Base-by-base conservation (phyloP, 352 stramenopile genomes). In the Globisporangium emineosum region DNA sequence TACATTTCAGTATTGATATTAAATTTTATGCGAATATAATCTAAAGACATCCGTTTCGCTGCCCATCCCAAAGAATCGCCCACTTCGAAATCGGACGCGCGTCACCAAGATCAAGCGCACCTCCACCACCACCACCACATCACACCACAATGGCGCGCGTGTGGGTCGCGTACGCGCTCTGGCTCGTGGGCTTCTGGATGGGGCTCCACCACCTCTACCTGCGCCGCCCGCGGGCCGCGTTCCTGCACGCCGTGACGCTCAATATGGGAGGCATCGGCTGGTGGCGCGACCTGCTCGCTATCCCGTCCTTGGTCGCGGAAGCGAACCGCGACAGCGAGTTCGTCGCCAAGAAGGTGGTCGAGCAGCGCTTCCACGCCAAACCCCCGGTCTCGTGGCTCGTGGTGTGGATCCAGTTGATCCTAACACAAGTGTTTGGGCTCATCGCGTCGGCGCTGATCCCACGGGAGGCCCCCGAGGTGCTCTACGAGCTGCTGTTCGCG, bases 161-260 rank as follows among this genome's bases (percentile, higher is more conserved):
- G 52, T 43, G 30, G 17, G 52, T 58, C 29, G 52, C 52, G 9
- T 73, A 70, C 43, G 17, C n/a, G 47, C 64, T 73, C 27, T 73
- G 67, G 67, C 37, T 73, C 40, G 53, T 70, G 2, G 67, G 67
- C 40, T 61, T 67, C 50, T 70, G 57, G 58, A 29, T 57, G 33
- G 67, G 67, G 5, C 67, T 73, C 15, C 67, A 70, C 32, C 54
- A 73, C 42, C 64, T 73, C 32, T 73, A 73, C 32, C 42, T 73
- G 21, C 30, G 61, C 19, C 67, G 64, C 17, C 59, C 67, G 5
- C 51, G 43, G 1, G 58, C 67, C 13, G 67, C 67, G 9, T 73
- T 73, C 32, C 57, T 73, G 19, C 62, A 37, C n/a, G 15, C 66
- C 0, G 54, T 61, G 13, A 70, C 67, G 50, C 63, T 70, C 33